Base-by-base conservation (phyloP, 2,329 filamentous ascomycete genomes). In the Chrysoporthe austroafricana region DNA sequence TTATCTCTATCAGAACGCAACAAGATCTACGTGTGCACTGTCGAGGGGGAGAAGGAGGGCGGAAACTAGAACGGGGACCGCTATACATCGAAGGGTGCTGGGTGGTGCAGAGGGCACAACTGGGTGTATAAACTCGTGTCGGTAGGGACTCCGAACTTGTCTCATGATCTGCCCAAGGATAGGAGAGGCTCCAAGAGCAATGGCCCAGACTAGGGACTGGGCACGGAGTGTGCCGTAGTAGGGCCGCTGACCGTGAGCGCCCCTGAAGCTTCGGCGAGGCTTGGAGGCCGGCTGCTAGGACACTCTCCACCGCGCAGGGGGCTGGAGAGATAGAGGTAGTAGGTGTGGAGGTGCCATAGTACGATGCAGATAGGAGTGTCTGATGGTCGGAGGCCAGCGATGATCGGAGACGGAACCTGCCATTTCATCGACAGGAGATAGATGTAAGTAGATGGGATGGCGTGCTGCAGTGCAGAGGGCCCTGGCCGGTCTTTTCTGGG, bases 161-260 rank as follows among this genome's bases (percentile, higher is more conserved):
- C 63, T 65, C 63, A 65, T 42, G 63, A 64, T 60, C 44, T 54
- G 63, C 54, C 56, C 32, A 52, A 65, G 63, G 63, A 54, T 52
- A 63, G 59, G 59, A 46, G 59, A 48, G n/a, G 59, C 48, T 61
- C 59, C 59, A 61, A n/a, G 9, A 21, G 59, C 42, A 42, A 32
- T 46, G 42, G 16, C 8, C 59, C 18, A 61, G 34, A 61, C 59
- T 60, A 26, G 26, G 26, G 26, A 26, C 26, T 26, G 26, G 26
- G 26, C 26, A 26, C 26, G 26, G 26, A 26, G 26, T 26, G 26
- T 26, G 59, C 18, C 11, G 18, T 14, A 57, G 50, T 44, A 39
- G 18, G 21, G 62, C 34, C 50, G 44, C n/a, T 57, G 52, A 18
- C 62, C n/a, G 39, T 26, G 36, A 36, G 36, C n/a, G 36, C 62